These are phyloP conservation scores for Patellaria atrata DNA, from an alignment of 495 filamentous ascomycete genomes.

Conservation along the genomic window DNA sequence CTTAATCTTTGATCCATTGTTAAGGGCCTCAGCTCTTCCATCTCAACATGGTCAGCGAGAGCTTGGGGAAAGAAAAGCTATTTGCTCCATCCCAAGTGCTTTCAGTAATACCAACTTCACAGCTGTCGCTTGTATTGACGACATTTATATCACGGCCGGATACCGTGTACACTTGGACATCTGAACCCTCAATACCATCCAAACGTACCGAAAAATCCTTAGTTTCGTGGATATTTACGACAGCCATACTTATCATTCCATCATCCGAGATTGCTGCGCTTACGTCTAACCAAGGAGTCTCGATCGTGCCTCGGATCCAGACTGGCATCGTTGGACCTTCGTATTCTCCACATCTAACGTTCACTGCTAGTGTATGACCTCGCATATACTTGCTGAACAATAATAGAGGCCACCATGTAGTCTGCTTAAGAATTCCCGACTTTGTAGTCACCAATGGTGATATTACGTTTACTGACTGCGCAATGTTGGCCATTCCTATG, in stretches of 20 bases:
- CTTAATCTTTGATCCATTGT: slow-evolving; percentile 19
- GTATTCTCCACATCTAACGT: slow-evolving; percentile 45
- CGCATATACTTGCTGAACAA: slow-evolving; percentile 64
- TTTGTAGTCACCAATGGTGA: slow-evolving; percentile 57
- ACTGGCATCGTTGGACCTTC: slow-evolving; percentile 47
- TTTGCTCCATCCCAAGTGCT: slow-evolving; percentile 45
- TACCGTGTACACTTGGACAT: slow-evolving; percentile 45
- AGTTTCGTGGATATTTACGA: slow-evolving; percentile 52
- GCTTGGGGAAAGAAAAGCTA: slow-evolving; percentile 46
- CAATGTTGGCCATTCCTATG: slow-evolving; percentile 70
- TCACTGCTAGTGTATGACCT: slow-evolving; percentile 46
- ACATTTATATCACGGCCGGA: slow-evolving; percentile 38
- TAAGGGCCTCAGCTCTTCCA: too few relatives aligned
- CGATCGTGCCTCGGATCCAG: slow-evolving; percentile 49
- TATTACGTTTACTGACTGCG: slow-evolving; percentile 68
- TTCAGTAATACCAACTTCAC: slow-evolving; percentile 47
- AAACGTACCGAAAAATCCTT: slow-evolving; percentile 42
- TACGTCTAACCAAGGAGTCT: slow-evolving; percentile 58
- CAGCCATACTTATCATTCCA: slow-evolving; percentile 47
- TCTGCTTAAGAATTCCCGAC: slow-evolving; percentile 51
- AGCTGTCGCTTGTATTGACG: slow-evolving; percentile 44
- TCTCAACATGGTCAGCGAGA: slow-evolving; percentile 49
- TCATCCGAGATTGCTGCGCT: slow-evolving; percentile 48
- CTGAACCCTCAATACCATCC: slow-evolving; percentile 33
- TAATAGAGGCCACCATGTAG: slow-evolving; percentile 63